These are phyloP conservation scores for Phytophthora hybrid DNA, from an alignment of 352 stramenopile species.

Conservation along the genomic window DNA sequence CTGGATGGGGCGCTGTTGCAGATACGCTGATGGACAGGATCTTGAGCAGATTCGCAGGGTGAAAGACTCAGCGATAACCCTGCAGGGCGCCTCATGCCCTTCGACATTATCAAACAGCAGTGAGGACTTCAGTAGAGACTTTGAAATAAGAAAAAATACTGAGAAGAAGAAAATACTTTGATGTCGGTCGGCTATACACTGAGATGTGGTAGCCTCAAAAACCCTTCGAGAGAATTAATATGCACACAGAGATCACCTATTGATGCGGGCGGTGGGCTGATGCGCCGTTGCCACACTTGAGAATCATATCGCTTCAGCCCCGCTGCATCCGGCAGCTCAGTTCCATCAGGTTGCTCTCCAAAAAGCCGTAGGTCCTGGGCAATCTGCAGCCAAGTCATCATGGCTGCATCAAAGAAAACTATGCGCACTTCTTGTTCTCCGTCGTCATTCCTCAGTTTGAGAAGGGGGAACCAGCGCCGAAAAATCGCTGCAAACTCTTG, in stretches of 20 bases:
- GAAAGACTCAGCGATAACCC: background rate
- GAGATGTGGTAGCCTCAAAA: conserved; percentile 63
- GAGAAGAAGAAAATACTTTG: background rate
- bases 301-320: conserved; percentile 64
- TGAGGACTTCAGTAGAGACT: background rate
- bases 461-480: conserved; percentile 53
- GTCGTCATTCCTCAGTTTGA: conserved; percentile 18
- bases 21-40: background rate
- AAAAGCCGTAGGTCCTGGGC: conserved; percentile 59
- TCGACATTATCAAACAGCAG: no score
- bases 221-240: conserved; percentile 65
- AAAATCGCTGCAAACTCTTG: conserved; percentile 59
- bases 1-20: background rate
- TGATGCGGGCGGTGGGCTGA: conserved; percentile 53
- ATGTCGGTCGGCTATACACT: conserved; percentile 46
- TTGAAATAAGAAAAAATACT: background rate
- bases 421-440: conserved; percentile 40
- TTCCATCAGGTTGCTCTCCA: background rate
- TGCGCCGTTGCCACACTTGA: conserved; percentile 71
- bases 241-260: conserved; percentile 77
- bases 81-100: background rate
- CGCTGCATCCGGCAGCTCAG: conserved; percentile 22
- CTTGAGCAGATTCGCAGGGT: background rate
- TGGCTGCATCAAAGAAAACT: conserved; percentile 72
- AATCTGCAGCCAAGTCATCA: conserved; percentile 70